These are phyloP conservation scores for Skeletonema potamos DNA, from an alignment of 108 stramenopile species.

Conservation along the genomic window DNA sequence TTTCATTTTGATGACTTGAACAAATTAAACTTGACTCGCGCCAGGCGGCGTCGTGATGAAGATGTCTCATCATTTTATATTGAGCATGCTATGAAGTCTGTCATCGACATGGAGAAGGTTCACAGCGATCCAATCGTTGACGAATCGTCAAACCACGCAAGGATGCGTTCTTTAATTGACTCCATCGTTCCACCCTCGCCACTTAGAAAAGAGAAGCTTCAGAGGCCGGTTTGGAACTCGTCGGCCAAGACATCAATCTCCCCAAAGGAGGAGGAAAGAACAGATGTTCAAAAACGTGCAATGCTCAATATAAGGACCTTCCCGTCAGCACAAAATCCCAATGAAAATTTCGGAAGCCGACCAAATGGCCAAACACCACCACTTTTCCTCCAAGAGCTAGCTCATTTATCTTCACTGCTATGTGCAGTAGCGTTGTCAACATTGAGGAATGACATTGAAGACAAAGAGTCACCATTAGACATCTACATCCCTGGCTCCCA, in stretches of 20 bases:
- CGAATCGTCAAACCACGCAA: background rate
- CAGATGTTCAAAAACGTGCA: background rate
- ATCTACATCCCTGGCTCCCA: slow-evolving; percentile 52
- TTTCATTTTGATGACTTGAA: slow-evolving; percentile 63
- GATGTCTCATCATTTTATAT: slow-evolving; percentile 3
- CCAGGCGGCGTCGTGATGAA: slow-evolving; percentile 42
- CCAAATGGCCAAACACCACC: slow-evolving; percentile 58
- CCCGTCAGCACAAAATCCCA: slow-evolving; percentile 11
- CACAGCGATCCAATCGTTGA: background rate
- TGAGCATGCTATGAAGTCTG: slow-evolving; percentile 2
- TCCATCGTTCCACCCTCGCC: background rate
- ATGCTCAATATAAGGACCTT: background rate
- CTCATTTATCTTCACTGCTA: slow-evolving; percentile 64
- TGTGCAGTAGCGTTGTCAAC: slow-evolving; percentile 72
- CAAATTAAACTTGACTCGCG: slow-evolving; percentile 51
- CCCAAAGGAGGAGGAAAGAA: background rate
- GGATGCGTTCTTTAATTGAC: background rate
- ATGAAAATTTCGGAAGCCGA: slow-evolving; percentile 16
- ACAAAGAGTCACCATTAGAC: slow-evolving; percentile 59
- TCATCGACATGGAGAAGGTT: slow-evolving; percentile 7
- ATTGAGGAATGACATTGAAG: slow-evolving; percentile 71
- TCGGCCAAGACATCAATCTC: background rate
- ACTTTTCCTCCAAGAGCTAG: slow-evolving; percentile 75
- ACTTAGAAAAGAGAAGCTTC: background rate
- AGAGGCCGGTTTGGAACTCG: background rate